Conservation (phyloP, 352 stramenopile species). For the Elongisporangium undulatum region DNA sequence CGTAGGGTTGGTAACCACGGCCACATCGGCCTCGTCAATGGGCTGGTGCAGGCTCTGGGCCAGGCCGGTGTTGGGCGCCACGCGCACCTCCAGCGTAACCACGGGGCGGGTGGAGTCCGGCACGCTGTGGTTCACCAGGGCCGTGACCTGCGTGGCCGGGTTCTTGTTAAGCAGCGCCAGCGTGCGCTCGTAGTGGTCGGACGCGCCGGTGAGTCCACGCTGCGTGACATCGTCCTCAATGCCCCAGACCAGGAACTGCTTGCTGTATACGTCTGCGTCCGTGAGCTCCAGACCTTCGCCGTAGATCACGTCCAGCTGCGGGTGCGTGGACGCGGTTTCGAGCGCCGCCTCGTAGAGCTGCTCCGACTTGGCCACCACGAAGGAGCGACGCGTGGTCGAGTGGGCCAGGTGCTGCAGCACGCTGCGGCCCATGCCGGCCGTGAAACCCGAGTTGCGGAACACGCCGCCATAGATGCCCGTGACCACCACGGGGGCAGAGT, state of each 20-base stretch:
- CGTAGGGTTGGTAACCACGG: slow-evolving; percentile 40
- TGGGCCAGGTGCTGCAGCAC: slow-evolving; percentile 52
- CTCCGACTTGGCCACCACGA: slow-evolving; percentile 83
- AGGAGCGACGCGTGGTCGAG: slow-evolving; percentile 42
- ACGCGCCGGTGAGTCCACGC: slow-evolving; percentile 20
- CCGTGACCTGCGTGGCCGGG: slow-evolving; percentile 55
- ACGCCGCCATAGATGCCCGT: slow-evolving; percentile 69
- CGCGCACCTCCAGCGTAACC: slow-evolving; percentile 50
- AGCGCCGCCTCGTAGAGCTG: slow-evolving; percentile 50
- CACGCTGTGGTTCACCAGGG: slow-evolving; percentile 53
- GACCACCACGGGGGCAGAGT: slow-evolving; percentile 31
- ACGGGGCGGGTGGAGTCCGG: slow-evolving; percentile 21
- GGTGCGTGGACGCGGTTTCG: slow-evolving; percentile 36
- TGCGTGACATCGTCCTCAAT: slow-evolving; percentile 65
- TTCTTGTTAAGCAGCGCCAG: slow-evolving; percentile 59
- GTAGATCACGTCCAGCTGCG: slow-evolving; percentile 54
- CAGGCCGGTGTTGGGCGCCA: slow-evolving; percentile 36
- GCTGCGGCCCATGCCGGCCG: slow-evolving; percentile 57
- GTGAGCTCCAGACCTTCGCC: slow-evolving; percentile 36
- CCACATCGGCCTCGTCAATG: slow-evolving; percentile 54
- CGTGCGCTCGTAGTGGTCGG: slow-evolving; percentile 27
- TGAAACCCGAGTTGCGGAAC: slow-evolving; percentile 62
- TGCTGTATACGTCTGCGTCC: slow-evolving; percentile 49
- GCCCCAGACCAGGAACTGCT: slow-evolving; percentile 90
- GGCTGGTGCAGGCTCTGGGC: slow-evolving; percentile 30